phyloP scores from a whole-genome alignment of 148 eudicot genomes.

The Silene latifolia region DNA sequence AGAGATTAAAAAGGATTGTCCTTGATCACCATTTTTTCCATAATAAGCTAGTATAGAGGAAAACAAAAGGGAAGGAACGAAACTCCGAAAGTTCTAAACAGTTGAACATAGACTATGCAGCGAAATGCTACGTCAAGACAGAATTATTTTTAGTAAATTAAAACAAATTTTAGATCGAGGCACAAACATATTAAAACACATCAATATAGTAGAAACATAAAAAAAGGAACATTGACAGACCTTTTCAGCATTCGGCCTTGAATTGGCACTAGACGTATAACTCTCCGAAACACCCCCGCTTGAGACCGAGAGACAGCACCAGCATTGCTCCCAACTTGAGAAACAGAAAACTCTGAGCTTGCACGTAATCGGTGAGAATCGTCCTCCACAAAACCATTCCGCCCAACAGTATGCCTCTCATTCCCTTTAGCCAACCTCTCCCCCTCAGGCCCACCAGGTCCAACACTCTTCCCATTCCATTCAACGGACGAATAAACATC shows the following conservation, averaged over 20 bases:
- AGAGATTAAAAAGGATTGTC: too few species aligned
- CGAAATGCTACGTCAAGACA: neutral
- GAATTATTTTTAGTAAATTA: neutral
- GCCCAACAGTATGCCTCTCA: conserved; percentile 40
- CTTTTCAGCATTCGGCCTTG: conserved; percentile 43
- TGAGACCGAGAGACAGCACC: conserved; percentile 35
- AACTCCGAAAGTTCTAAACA: neutral
- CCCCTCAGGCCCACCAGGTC: conserved; percentile 26
- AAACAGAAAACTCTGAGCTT: conserved; percentile 66
- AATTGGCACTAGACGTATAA: conserved; percentile 45
- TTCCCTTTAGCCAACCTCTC: conserved; percentile 41
- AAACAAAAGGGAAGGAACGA: neutral
- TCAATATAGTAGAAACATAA: neutral
- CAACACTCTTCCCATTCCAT: conserved; percentile 43
- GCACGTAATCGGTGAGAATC: conserved; percentile 51
- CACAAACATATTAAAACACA: neutral
- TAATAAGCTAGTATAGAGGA: neutral
- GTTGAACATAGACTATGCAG: neutral
- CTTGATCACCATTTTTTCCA: neutral
- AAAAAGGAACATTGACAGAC: conserved; percentile 27
- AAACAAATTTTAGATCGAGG: too few species aligned
- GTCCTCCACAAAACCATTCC: conserved; percentile 43
- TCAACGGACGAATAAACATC: conserved; percentile 85
- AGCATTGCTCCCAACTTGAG: conserved; percentile 42
- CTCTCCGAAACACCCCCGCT: conserved; percentile 38